Conservation (phyloP, 768 basidiomycete genomes). For the Xerocomellus dryophilus region DNA sequence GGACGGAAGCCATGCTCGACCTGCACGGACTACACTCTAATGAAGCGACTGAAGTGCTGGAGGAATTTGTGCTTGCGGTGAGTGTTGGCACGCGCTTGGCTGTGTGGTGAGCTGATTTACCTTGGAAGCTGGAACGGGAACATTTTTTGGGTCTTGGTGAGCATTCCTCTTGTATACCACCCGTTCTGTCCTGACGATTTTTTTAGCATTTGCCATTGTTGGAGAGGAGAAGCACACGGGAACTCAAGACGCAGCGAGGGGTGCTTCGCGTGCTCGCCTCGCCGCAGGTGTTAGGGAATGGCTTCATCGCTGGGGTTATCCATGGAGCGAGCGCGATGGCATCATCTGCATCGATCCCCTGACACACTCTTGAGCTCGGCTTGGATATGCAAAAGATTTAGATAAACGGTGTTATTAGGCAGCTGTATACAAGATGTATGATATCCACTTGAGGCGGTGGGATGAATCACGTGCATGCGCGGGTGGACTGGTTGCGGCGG, state of each 20-base stretch:
- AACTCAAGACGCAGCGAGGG: conserved; percentile 78
- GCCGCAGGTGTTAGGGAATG: conserved; percentile 87
- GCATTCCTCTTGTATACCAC: conserved; percentile 22
- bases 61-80: conserved; percentile 84
- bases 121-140: conserved; percentile 73
- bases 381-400: conserved; percentile 10
- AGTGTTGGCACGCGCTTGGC: conserved; percentile 32
- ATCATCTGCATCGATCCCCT: conserved; percentile 85
- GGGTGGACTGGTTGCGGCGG: background rate
- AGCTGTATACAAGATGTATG: conserved; percentile 4
- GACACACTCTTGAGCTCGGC: conserved; percentile 54
- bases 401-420: background rate
- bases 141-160: conserved; percentile 82
- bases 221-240: conserved; percentile 97
- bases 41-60: conserved; percentile 88
- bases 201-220: conserved; percentile 81
- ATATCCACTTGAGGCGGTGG: background rate
- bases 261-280: conserved; percentile 78
- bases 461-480: conserved; percentile 12
- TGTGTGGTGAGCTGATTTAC: conserved; percentile 13
- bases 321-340: conserved; percentile 91
- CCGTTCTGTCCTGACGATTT: conserved; percentile 6
- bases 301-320: conserved; percentile 93
- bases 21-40: conserved; percentile 91
- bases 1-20: conserved; percentile 85